Base-by-base conservation (phyloP, 768 basidiomycete genomes). In the Lyophyllum semitale region DNA sequence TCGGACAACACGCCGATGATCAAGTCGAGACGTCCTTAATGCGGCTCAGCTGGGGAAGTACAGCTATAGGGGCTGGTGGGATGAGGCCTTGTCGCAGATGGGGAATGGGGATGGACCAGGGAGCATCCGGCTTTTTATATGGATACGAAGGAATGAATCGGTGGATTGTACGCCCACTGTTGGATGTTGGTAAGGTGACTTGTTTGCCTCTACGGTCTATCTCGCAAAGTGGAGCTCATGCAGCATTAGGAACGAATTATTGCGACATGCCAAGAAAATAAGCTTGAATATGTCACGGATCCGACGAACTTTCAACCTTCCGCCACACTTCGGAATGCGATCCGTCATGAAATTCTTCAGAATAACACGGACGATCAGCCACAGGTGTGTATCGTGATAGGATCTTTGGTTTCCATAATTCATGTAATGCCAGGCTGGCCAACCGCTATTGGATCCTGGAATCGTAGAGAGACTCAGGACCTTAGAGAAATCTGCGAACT, bases 1-100 rank as follows among this genome's bases (percentile, higher is more conserved):
- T 87, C 46, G 92, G 82, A 0, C 92, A 94, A 61, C 92, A 94
- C 64, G 79, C 80, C 3, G 90, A 94, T 64, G 92, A 94, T 65
- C 90, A 93, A 65, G 79, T 93, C 9, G 92, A 94, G 66, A 94
- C 92, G 0, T 78, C 84, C 27, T 70, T 94, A 48, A 84, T 92
- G 77, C 83, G 92, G 5, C 65, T 88, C 15, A 76, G 82, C 5
- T 78, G 70, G 57, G 84, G 87, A 0, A 85, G 85, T 5, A 77
- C 82, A 2, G 65, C 70, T 40, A 51, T 80, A 15, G 88, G 88
- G 0, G 79, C 84, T 0, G 80, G 80, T 11, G 91, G 87, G 3
- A 93, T 93, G 88, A 76, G 79, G 37, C 72, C 72, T 1, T 72
- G 77, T 44, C 79, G 92, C 11, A 77, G 90, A 42, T 91, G 85